Conservation (phyloP, 345 rosid species). For the Psidium guajava region DNA sequence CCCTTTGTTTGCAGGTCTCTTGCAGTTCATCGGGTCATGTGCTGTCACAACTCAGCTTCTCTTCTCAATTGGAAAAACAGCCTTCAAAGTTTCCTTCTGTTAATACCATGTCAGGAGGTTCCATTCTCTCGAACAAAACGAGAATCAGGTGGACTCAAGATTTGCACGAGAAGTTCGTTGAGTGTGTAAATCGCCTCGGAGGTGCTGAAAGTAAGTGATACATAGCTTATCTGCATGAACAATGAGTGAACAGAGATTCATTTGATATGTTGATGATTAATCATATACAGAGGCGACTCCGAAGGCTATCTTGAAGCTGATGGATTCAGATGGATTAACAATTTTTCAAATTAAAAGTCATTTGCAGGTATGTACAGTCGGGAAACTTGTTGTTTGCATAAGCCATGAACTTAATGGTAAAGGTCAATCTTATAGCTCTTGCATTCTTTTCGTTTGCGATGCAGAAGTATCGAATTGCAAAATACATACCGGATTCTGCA, state of each 20-base stretch:
- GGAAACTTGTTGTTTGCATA: background rate
- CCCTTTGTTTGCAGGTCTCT: background rate
- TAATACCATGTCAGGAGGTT: constrained; percentile 9
- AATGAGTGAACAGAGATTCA: background rate
- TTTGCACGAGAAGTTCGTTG: constrained; percentile 83
- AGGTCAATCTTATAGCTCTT: background rate
- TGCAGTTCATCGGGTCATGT: constrained; percentile 11
- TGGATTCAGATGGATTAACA: constrained; percentile 82
- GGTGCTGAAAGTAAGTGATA: constrained; percentile 68
- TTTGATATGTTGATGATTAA: background rate
- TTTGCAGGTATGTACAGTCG: constrained; percentile 43
- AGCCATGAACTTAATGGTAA: background rate
- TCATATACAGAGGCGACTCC: constrained; percentile 71
- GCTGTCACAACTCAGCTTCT: constrained; percentile 14
- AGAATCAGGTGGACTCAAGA: constrained; percentile 84
- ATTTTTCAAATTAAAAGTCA: constrained; percentile 97
- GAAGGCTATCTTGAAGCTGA: constrained; percentile 77
- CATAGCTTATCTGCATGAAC: background rate
- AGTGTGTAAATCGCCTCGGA: constrained; percentile 68
- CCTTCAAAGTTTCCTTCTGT: constrained; percentile 14
- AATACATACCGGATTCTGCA: constrained; percentile 55
- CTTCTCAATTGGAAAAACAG: constrained; percentile 19
- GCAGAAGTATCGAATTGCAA: constrained; percentile 87
- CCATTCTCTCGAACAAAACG: constrained; percentile 28
- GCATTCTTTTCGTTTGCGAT: background rate